Evolutionary conservation across 305 asterid genomes (phyloP), one percentile per base, ranked within the genome.

Genomic region (Lippia alba): DNA sequence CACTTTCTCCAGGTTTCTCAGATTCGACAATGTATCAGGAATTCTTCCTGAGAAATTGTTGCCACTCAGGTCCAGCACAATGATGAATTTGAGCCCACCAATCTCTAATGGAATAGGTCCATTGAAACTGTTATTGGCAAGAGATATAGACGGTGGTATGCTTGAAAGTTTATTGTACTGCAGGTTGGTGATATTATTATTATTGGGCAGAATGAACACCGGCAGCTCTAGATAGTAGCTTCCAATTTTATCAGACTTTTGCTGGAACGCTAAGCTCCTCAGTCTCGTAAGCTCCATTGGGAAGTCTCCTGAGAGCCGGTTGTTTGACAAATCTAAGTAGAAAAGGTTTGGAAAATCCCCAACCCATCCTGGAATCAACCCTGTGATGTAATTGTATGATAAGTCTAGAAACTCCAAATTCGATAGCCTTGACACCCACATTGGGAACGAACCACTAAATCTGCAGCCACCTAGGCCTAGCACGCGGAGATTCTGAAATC

Each of bases 401-500:
- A 94, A 69, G 82, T 93, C 97, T 5, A 91, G 80, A 74, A 90
- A 96, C 80, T 88, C 86, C 8, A 94, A 86, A 70, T 69, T 83
- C 18, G 16, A 6, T 16, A 94, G 86, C 72, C 70, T 68, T 9
- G 71, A 66, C 65, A 89, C 71, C 99, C 99, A 94, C 64, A 39
- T 36, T 9, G 99, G 97, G 73, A 89, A 68, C 12, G 67, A 70
- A 64, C 99, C 99, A 2, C 84, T 79, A 63, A 94, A 74, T 36
- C 75, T 50, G 76, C 97, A 89, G 54, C 95, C 99, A 51, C 99
- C 99, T 6, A 94, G 75, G 6, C 80, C 97, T 50, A 94, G 82
- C 55, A 91, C 72, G 69, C 83, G 87, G 71, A 94, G 79, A 71
- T 84, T 83, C 60, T 77, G 87, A 66, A 86, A 87, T 50, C 74